Evolutionary conservation across 306 rosid species (phyloP), one percentile per base, ranked within the genome.

Genomic region (Ceratonia siliqua): DNA sequence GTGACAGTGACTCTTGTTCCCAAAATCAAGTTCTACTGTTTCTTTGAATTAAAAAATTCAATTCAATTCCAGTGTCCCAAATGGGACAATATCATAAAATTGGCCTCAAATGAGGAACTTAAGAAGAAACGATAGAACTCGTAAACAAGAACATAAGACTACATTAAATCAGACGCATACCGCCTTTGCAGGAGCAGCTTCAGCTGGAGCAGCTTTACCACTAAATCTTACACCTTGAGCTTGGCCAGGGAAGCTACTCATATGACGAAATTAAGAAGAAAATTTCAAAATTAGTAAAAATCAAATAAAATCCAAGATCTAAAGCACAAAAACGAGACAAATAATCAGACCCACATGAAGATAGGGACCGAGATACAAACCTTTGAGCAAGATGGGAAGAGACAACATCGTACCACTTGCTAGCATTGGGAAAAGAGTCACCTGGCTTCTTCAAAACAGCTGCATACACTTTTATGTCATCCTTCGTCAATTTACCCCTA

Each of bases 401-500:
- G 75, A 89, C 83, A 24, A 64, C 48, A 43, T 72, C 78, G 81
- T 87, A 89, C 94, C 94, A 89, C 77, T 58, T 81, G 74, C 67
- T 24, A 9, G 80, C 91, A 82, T 63, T 79, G 36, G 91, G 72
- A 11, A 65, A 77, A 42, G 88, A 30, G 18, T 22, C 81, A 6
- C 62, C 79, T 0, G 91, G 90, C 75, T 81, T 85, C 75, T 68
- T 83, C 73, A 46, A 72, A 76, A 89, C 85, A 3, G 84, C 81
- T 2, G 82, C 87, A 36, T 64, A 89, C 13, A 87, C 91, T 85
- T 87, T 87, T 15, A 89, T 77, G 54, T 89, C 94, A 71, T 87
- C 94, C 78, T 81, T 82, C 5, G 94, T 80, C 52, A 89, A 71
- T 28, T 50, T 61, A 71, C 77, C 81, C 54, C 93, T 86, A 81